Evolutionary conservation across 148 eudicot genomes (phyloP).

Genomic region (Linanthus parryae): DNA sequence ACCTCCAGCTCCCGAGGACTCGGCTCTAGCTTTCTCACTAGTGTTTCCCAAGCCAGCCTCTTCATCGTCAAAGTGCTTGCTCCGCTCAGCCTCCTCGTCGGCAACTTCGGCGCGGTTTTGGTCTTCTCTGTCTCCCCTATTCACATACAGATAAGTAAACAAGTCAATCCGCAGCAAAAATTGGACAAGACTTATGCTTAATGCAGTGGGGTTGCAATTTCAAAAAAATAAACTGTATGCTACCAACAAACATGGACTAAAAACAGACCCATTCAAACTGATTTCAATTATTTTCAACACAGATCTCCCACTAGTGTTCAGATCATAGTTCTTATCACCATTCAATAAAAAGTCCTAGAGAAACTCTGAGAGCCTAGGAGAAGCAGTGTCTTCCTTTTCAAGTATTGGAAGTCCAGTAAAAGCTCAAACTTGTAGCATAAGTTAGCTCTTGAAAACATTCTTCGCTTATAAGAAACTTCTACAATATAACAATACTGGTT

Average conservation of each 20-base stretch:
- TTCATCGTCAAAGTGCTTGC: conserved; percentile 43
- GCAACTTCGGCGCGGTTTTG: conserved; percentile 26
- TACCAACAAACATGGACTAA: neutral
- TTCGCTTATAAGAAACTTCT: too few relatives aligned
- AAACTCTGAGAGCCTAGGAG: too few relatives aligned
- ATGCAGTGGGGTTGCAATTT: neutral
- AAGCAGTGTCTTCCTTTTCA: too few relatives aligned
- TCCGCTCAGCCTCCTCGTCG: conserved; percentile 24
- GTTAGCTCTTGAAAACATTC: too few relatives aligned
- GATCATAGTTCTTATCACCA: too few relatives aligned
- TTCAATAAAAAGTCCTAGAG: too few relatives aligned
- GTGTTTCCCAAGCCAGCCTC: conserved; percentile 17
- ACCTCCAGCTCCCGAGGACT: conserved; percentile 18
- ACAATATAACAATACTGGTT: too few relatives aligned
- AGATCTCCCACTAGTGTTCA: too few relatives aligned
- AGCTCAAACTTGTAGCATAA: too few relatives aligned
- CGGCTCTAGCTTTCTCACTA: conserved; percentile 7
- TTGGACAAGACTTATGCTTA: too few relatives aligned
- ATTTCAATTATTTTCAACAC: neutral
- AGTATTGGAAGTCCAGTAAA: too few relatives aligned
- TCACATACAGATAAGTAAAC: conserved; percentile 3
- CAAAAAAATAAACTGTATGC: neutral
- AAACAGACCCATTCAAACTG: neutral
- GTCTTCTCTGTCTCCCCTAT: conserved; percentile 53
- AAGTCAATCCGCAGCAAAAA: neutral